Evolutionary conservation across 2,329 filamentous ascomycete genomes (phyloP).

Genomic region (Onygena corvina): DNA sequence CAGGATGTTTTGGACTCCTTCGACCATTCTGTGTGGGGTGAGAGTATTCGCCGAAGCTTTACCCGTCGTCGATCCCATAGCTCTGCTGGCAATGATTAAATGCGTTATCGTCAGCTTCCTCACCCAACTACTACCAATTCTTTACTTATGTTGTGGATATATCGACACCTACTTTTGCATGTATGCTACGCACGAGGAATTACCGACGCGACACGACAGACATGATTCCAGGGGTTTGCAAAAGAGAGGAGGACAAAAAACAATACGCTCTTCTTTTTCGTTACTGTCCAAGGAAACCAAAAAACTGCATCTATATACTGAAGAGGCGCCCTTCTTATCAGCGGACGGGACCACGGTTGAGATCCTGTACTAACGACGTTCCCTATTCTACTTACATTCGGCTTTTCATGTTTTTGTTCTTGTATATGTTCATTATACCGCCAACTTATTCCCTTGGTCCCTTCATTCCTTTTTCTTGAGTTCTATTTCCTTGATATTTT

Average conservation of each 20-base stretch:
- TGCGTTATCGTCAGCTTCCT: too few species aligned
- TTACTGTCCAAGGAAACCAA: not conserved
- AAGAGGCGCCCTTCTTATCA: not conserved
- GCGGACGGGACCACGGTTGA: not conserved
- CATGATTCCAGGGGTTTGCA: not conserved
- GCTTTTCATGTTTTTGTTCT: not conserved
- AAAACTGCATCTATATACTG: conserved; percentile 2
- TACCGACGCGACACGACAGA: conserved; percentile 2
- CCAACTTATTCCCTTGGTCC: too few species aligned
- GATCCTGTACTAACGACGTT: not conserved
- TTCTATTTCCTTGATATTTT: not conserved
- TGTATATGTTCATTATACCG: too few species aligned
- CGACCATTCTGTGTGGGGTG: conserved; percentile 83
- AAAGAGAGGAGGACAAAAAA: not conserved
- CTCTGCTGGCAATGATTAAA: not conserved
- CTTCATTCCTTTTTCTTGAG: not conserved
- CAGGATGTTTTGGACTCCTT: conserved; percentile 72
- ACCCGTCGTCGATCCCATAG: conserved; percentile 46
- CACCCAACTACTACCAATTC: not conserved
- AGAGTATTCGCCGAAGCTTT: conserved; percentile 80
- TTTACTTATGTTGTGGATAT: not conserved
- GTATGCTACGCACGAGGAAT: not conserved
- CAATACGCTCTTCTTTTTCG: not conserved
- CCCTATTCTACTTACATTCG: not conserved
- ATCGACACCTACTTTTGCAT: not conserved